Evolutionary conservation across 225 moss, liverwort and hornwort species (phyloP).

Genomic region (Polytrichum formosum): DNA sequence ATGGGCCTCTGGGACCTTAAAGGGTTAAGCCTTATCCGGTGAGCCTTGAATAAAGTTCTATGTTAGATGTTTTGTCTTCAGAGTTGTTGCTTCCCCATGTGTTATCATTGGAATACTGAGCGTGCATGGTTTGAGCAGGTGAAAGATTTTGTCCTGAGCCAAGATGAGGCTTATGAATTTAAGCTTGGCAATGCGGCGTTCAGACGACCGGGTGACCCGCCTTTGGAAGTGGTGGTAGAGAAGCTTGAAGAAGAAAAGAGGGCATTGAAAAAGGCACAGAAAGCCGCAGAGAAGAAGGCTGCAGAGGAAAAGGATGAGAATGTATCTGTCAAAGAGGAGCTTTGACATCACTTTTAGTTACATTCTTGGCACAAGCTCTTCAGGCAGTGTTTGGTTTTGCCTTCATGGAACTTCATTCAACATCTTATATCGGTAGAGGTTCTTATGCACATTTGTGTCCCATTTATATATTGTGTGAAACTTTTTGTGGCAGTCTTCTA

Average conservation of each 20-base stretch:
- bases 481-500: no score
- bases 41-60: no score
- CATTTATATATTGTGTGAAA: no score
- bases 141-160: slow-evolving; percentile 87
- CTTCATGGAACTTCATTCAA: no score
- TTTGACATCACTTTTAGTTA: slow-evolving; percentile 8
- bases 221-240: slow-evolving; percentile 74
- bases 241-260: slow-evolving; percentile 49
- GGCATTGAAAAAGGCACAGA: slow-evolving; percentile 20
- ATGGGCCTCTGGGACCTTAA: no score
- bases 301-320: slow-evolving; percentile 44
- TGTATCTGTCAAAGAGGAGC: slow-evolving; percentile 38
- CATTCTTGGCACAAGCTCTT: no score
- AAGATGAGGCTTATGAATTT: slow-evolving; percentile 92
- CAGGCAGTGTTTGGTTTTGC: no score
- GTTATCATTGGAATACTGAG: background rate
- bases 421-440: no score
- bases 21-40: no score
- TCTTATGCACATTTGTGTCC: no score
- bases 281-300: slow-evolving; percentile 22
- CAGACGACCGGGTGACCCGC: slow-evolving; percentile 89
- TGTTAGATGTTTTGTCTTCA: no score
- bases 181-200: slow-evolving; percentile 77
- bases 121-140: slow-evolving; percentile 41
- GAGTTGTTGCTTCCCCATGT: no score